These are phyloP conservation scores for Kwoniella shivajii DNA, from an alignment of 1,284 basidiomycete species.

Conservation along the genomic window DNA sequence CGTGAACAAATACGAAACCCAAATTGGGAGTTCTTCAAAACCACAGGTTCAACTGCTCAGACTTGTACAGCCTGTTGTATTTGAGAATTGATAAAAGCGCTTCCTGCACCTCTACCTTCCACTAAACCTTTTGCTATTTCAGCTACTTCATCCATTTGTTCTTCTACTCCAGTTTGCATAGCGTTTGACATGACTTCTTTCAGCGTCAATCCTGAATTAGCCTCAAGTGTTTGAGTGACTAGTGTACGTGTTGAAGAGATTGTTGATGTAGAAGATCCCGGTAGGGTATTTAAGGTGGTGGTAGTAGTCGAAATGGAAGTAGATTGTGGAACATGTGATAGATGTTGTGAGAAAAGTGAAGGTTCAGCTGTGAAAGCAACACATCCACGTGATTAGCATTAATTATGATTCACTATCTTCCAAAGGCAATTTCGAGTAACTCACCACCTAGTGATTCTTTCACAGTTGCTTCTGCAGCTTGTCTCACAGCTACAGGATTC, in stretches of 20 bases:
- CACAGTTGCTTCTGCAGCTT: slow-evolving; percentile 38
- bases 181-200: slow-evolving; percentile 43
- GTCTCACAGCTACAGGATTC: slow-evolving; percentile 40
- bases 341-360: slow-evolving; percentile 14
- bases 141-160: slow-evolving; percentile 33
- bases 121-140: slow-evolving; percentile 32
- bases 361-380: neutral
- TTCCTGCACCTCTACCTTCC: slow-evolving; percentile 10
- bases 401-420: too few relatives aligned
- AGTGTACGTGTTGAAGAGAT: slow-evolving; percentile 17
- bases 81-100: neutral
- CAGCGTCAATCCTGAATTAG: slow-evolving; percentile 38
- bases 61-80: neutral
- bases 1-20: neutral
- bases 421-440: too few relatives aligned
- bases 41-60: neutral
- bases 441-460: slow-evolving; percentile 25
- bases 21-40: neutral
- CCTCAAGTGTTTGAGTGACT: slow-evolving; percentile 35
- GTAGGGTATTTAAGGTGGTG: slow-evolving; percentile 6
- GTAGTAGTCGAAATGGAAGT: slow-evolving; percentile 2
- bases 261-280: slow-evolving; percentile 10
- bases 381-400: too few relatives aligned
- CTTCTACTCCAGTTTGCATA: slow-evolving; percentile 44
- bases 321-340: slow-evolving; percentile 17